phyloP scores from a whole-genome alignment of 345 rosid species.

The Citrus sp. region DNA sequence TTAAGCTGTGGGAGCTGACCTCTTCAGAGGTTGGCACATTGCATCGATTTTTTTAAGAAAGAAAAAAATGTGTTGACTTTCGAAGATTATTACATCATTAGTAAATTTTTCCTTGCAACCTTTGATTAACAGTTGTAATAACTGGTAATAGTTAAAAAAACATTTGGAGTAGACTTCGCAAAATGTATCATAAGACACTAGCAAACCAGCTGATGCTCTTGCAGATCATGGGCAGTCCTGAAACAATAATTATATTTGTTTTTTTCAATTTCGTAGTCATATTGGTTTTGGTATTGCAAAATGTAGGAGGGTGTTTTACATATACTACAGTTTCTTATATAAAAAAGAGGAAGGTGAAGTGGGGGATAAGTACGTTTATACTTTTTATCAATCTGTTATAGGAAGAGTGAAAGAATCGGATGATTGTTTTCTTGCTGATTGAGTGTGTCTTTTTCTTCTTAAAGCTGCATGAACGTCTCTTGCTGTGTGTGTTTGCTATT shows the following conservation, averaged over 20 bases:
- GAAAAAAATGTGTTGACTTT: not conserved
- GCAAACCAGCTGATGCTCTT: not conserved
- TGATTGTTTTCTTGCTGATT: not conserved
- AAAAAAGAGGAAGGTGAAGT: not conserved
- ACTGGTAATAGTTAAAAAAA: not conserved
- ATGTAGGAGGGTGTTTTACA: not conserved
- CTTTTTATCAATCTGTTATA: not conserved
- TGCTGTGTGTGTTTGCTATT: not conserved
- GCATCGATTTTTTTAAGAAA: not conserved
- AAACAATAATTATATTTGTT: not conserved
- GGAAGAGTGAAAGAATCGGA: not conserved
- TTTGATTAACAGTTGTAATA: not conserved
- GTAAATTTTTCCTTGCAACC: not conserved
- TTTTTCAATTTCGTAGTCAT: not conserved
- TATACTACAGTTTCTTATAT: not conserved
- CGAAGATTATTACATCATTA: not conserved
- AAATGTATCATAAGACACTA: not conserved
- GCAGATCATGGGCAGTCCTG: not conserved
- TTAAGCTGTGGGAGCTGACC: not conserved
- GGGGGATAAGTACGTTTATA: not conserved
- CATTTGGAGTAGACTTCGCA: not conserved
- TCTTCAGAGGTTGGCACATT: not conserved
- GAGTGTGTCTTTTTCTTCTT: not conserved
- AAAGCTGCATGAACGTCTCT: not conserved
- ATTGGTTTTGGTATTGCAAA: not conserved